Evolutionary conservation across 331 rosid genomes (phyloP), one percentile per base, ranked within the genome.

Genomic region (Pyrus hybrid): DNA sequence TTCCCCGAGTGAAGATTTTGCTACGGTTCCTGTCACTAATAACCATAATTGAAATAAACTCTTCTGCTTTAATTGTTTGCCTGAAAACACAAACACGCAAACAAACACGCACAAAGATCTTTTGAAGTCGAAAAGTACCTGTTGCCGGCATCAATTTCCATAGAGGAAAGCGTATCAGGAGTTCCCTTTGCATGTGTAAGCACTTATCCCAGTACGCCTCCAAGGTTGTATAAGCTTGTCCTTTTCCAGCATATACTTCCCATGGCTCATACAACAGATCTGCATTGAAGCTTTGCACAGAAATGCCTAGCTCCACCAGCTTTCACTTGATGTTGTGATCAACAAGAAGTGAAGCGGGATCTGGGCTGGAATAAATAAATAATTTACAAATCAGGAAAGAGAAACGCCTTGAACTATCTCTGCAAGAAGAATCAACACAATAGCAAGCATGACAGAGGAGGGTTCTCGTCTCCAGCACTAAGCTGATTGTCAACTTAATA

Each of bases 191-290:
- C 90, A 76, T 82, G 74, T 77, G 72, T 81, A 90, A 82, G 82
- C 96, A 88, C 81, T 77, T 86, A 75, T 86, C 82, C 98, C 98
- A 93, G 87, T 81, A 93, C 16, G 86, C 82, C 57, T 88, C 81
- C 7, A 93, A 93, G 62, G 88, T 88, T 18, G 97, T 91, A 74
- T 86, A 91, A 76, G 97, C 87, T 71, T 86, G 86, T n/a, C 97
- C 95, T 32, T 68, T 82, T 81, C 89, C 90, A 37, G 76, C 86
- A 76, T 82, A 87, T 49, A 88, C 73, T 58, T 87, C 93, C 99
- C 99, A 94, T 49, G 99, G 97, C 77, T 94, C 99, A 66, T 81
- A 82, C 83, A 94, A 76, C 73, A 94, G 80, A 83, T 94, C 99
- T 33, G 92, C 95, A 83, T 92, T 92, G 85, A 85, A 94, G 85